Evolutionary conservation across 2,329 filamentous ascomycete species (phyloP), one percentile per base, ranked within the genome.

Genomic region (Ampelomyces quisqualis): DNA sequence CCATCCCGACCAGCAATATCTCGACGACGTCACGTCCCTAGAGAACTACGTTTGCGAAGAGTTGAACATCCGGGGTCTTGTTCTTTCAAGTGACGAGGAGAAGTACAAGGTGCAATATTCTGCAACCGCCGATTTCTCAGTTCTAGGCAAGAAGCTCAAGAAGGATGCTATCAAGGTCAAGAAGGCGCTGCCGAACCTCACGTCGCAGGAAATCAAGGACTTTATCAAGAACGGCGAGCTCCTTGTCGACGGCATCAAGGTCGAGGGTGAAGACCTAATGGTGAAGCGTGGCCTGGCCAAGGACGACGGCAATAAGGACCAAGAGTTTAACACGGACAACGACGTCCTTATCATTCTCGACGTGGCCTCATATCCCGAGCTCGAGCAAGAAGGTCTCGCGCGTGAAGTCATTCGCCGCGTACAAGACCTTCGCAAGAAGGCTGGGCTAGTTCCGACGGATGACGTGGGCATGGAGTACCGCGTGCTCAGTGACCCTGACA

Each of bases 391-490:
- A 69, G 93, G 90, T 39, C 71, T 98, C 38, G 91, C 88, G 1
- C 80, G 93, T 58, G 93, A 97, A 70, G 85, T 98, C 52, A 86
- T 98, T 74, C 86, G 95, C 68, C 84, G 91, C 27, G 86, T 98
- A 15, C 93, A 98, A 72, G 81, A 88, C 54, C 76, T 97, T 49
- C 84, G 93, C 53, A 98, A 98, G 80, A 93, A 93, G 75, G 90
- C 90, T 6, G 89, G 89, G 1, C 76, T 98, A 37, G 82, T 90
- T 50, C 83, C 90, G 1, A 97, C 91, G 0, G 93, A 98, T 62
- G 93, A 97, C 62, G 84, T 98, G 49, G 88, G 86, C 72, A 95
- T 98, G 87, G 87, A 94, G 68, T 97, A 95, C 72, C 78, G 77
- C 43, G 82, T 97, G 4, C 72, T 94, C 34, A 78, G 81, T 6